A percentile compares a stretch with the other conserved stretches of the same genome.
These are phyloP conservation scores for Fusarium camptoceras DNA, from an alignment of 2,329 filamentous ascomycete genomes.

Conservation along the genomic window DNA sequence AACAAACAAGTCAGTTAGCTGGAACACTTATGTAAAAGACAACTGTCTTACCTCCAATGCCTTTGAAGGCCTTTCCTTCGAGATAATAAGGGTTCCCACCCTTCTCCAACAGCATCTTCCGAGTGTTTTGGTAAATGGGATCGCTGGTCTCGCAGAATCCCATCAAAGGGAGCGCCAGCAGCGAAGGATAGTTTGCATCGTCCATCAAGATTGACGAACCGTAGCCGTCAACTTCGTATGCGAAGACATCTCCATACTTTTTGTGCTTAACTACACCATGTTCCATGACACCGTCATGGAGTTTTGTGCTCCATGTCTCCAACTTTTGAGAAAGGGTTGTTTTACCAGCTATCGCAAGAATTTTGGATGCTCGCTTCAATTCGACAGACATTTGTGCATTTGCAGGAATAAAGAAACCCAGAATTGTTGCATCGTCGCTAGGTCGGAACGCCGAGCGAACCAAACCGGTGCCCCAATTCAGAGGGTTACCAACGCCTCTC, in stretches of 20 bases:
- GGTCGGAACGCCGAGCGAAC: constrained; percentile 93
- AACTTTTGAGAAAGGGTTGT: constrained; percentile 65
- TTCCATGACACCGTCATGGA: constrained; percentile 83
- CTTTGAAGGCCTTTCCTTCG: constrained; percentile 78
- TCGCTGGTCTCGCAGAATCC: constrained; percentile 77
- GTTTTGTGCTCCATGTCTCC: constrained; percentile 68
- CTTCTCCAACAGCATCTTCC: constrained; percentile 79
- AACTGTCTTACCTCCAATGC: constrained; percentile 79
- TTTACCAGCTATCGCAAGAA: constrained; percentile 73
- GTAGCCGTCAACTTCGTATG: constrained; percentile 89
- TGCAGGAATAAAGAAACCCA: constrained; percentile 93
- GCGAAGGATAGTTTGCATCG: constrained; percentile 86
- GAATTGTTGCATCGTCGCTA: constrained; percentile 92
- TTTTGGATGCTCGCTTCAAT: constrained; percentile 76
- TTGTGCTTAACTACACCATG: constrained; percentile 84
- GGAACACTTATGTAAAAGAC: background rate
- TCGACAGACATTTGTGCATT: constrained; percentile 98
- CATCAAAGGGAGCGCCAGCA: constrained; percentile 81
- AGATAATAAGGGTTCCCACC: constrained; percentile 90
- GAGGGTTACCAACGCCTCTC: constrained; percentile 87
- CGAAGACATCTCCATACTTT: constrained; percentile 82
- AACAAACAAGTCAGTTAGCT: constrained; percentile 19
- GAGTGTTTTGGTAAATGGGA: constrained; percentile 85
- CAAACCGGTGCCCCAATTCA: constrained; percentile 85
- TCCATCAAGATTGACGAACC: constrained; percentile 88